phyloP scores from a whole-genome alignment of 169 alveolate species.

The Plasmodium ovale region DNA sequence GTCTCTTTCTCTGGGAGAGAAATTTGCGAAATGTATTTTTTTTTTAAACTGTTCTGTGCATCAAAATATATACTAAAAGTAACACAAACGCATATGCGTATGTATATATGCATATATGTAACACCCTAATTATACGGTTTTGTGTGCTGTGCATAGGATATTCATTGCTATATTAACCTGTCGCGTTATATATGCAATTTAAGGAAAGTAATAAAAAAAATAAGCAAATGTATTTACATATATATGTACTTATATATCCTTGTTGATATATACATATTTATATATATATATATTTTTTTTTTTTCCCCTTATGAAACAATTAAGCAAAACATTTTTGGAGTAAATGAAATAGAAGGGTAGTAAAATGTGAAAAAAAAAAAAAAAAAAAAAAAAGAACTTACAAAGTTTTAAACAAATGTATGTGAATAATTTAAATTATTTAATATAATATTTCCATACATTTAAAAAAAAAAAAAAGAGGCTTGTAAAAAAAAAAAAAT shows the following conservation, averaged over 20 bases:
- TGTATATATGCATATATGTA: not conserved
- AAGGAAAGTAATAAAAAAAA: too few relatives aligned
- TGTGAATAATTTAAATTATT: not conserved
- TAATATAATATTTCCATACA: not conserved
- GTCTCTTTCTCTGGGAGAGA: too few relatives aligned
- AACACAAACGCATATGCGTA: too few relatives aligned
- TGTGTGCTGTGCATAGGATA: too few relatives aligned
- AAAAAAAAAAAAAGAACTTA: conserved; percentile 4
- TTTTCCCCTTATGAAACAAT: not conserved
- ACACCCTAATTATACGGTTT: too few relatives aligned
- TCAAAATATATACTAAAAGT: not conserved
- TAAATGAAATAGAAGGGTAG: not conserved
- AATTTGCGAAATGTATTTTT: too few relatives aligned
- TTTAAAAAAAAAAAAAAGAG: conserved; percentile 3
- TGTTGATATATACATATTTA: too few relatives aligned
- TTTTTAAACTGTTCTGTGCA: too few relatives aligned
- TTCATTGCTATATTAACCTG: too few relatives aligned
- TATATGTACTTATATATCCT: too few relatives aligned
- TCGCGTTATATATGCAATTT: too few relatives aligned
- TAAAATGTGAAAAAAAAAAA: not conserved
- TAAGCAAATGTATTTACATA: too few relatives aligned
- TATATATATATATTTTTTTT: not conserved
- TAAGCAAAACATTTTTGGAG: not conserved
- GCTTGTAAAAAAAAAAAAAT: not conserved
- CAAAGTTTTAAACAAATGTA: conserved; percentile 5